A percentile compares a stretch with the other conserved stretches of the same genome.
Evolutionary conservation across 768 basidiomycete species (phyloP).

Genomic region (Boletus insuetus): DNA sequence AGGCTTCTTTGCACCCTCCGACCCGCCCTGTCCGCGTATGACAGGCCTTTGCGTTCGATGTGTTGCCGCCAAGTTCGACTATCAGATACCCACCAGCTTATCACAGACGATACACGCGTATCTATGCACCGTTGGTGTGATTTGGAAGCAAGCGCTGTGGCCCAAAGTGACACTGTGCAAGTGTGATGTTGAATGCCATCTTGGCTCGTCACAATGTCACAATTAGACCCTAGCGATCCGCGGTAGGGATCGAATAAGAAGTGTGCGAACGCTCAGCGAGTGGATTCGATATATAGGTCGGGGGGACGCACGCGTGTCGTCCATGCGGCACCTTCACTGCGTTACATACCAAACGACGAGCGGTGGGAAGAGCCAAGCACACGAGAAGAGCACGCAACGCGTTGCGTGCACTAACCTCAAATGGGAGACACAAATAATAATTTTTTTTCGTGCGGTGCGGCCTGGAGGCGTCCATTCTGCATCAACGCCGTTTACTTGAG

Average conservation of each 20-base stretch:
- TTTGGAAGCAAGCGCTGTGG: not conserved
- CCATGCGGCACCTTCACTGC: not conserved
- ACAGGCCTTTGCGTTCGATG: conserved; percentile 27
- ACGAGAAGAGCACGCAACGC: not conserved
- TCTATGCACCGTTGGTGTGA: not conserved
- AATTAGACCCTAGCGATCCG: conserved; percentile 23
- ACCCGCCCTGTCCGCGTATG: conserved; percentile 20
- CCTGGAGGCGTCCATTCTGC: not conserved
- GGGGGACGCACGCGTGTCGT: not conserved
- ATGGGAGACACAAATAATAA: not conserved
- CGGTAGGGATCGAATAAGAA: conserved; percentile 14
- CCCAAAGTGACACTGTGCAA: not conserved
- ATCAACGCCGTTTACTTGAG: conserved; percentile 20
- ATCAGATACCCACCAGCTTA: conserved; percentile 21
- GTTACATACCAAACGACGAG: not conserved
- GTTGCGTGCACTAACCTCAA: not conserved
- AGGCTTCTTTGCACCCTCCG: conserved; percentile 30
- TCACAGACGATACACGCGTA: conserved; percentile 1
- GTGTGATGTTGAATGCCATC: conserved; percentile 16
- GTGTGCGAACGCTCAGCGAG: not conserved
- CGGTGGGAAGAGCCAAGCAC: not conserved
- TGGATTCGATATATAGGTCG: conserved; percentile 1
- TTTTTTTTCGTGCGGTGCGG: not conserved
- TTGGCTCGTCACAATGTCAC: conserved; percentile 25
- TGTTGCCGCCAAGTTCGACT: conserved; percentile 16